Percentiles rank a stretch among this genome's conserved stretches.
Conservation (phyloP, 2,329 filamentous ascomycete species). For the Paraconiothyrium sp. region DNA sequence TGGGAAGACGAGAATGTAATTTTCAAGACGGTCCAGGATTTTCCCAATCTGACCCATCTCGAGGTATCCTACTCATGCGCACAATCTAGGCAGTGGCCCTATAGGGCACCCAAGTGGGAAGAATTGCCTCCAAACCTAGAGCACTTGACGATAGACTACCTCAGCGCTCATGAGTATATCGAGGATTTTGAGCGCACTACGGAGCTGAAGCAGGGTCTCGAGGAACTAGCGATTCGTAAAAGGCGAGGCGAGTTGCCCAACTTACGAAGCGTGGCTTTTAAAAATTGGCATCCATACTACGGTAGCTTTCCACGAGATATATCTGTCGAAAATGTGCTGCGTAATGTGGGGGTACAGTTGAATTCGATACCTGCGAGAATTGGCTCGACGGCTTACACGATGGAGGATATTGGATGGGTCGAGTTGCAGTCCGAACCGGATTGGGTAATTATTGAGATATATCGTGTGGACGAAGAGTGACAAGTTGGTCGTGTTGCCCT, state of each 20-base stretch:
- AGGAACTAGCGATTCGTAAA: conserved; percentile 1
- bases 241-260: conserved; percentile 7
- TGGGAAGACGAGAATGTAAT: not conserved
- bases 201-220: not conserved
- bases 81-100: too few relatives aligned
- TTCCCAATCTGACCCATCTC: not conserved
- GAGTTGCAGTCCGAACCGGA: conserved; percentile 8
- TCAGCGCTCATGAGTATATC: not conserved
- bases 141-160: not conserved
- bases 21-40: not conserved
- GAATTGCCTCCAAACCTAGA: not conserved
- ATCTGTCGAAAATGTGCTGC: not conserved
- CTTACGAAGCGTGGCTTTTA: not conserved
- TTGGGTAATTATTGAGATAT: conserved; percentile 4
- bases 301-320: conserved; percentile 2
- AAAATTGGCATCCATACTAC: conserved; percentile 12
- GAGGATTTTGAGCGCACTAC: not conserved
- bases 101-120: not conserved
- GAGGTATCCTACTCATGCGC: not conserved
- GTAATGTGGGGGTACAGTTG: not conserved
- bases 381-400: not conserved
- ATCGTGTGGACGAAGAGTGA: not conserved
- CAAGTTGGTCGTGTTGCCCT: not conserved
- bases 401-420: conserved; percentile 1
- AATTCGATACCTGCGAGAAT: not conserved